Percentiles rank a stretch among this genome's conserved stretches.
Evolutionary conservation across 495 filamentous ascomycete species (phyloP).

Genomic region (Trichoderma erinaceum): DNA sequence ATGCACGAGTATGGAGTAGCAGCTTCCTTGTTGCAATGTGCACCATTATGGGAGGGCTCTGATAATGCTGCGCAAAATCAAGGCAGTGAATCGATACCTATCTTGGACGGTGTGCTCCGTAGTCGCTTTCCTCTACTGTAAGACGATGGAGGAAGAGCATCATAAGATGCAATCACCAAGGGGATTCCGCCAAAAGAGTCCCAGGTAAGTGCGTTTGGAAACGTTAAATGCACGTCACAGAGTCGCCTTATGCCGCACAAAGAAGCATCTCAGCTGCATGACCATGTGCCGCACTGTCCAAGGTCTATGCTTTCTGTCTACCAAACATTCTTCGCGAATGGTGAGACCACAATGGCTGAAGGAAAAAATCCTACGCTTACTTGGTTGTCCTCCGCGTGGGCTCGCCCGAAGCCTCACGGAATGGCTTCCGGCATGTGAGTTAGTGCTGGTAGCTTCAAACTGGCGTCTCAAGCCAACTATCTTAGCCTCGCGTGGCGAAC

Average conservation of each 20-base stretch:
- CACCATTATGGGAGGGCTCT: too few relatives aligned
- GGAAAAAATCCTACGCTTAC: not conserved
- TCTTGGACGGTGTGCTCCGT: too few relatives aligned
- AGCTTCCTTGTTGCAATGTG: too few relatives aligned
- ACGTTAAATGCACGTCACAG: not conserved
- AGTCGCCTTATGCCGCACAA: not conserved
- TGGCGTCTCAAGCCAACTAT: not conserved
- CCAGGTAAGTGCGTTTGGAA: too few relatives aligned
- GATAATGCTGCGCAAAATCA: too few relatives aligned
- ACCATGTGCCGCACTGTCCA: not conserved
- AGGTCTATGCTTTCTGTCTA: not conserved
- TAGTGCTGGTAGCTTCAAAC: constrained; percentile 3
- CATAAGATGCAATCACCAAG: too few relatives aligned
- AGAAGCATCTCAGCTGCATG: not conserved
- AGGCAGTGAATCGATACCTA: too few relatives aligned
- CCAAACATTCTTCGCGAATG: not conserved
- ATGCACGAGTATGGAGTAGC: too few relatives aligned
- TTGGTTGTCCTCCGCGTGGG: not conserved
- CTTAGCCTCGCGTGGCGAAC: constrained; percentile 6
- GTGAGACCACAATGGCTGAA: not conserved
- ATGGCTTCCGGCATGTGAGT: not conserved
- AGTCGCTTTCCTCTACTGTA: too few relatives aligned
- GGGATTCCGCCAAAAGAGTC: too few relatives aligned
- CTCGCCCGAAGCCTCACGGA: constrained; percentile 1
- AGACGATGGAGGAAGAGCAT: too few relatives aligned